Percentiles rank a stretch among this genome's conserved stretches.
phyloP scores from a whole-genome alignment of 768 basidiomycete species.

The Lactifluus hygrophoroides region DNA sequence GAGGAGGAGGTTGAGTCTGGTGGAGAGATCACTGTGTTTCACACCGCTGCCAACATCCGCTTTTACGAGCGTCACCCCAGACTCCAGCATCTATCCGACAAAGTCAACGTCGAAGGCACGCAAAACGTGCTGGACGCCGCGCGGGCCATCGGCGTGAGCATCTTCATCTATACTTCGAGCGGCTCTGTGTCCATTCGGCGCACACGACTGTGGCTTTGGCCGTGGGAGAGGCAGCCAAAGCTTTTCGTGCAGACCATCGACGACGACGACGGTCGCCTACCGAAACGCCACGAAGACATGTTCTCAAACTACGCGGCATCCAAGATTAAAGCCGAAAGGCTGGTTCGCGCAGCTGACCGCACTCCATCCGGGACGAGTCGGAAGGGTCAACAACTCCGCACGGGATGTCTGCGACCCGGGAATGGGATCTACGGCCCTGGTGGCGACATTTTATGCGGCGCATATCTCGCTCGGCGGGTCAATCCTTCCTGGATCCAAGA shows the following conservation, averaged over 20 bases:
- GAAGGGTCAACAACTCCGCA: constrained; percentile 38
- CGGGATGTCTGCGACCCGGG: constrained; percentile 70
- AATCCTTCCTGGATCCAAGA: constrained; percentile 57
- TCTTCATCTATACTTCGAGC: constrained; percentile 67
- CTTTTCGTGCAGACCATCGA: constrained; percentile 54
- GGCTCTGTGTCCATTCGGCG: constrained; percentile 53
- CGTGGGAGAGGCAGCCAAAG: constrained; percentile 57
- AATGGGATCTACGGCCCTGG: constrained; percentile 71
- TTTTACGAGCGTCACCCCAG: constrained; percentile 57
- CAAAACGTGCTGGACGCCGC: constrained; percentile 57
- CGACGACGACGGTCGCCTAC: constrained; percentile 48
- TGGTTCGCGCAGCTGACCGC: constrained; percentile 37
- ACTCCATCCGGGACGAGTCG: constrained; percentile 28
- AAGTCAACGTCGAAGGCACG: constrained; percentile 61
- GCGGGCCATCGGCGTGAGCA: constrained; percentile 43
- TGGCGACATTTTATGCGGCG: constrained; percentile 59
- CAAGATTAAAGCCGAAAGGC: constrained; percentile 49
- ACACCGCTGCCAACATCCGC: constrained; percentile 70
- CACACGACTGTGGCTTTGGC: constrained; percentile 60
- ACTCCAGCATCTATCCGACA: constrained; percentile 45
- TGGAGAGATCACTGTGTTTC: constrained; percentile 57
- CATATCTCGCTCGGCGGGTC: constrained; percentile 48
- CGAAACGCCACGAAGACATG: constrained; percentile 49
- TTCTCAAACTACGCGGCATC: constrained; percentile 75
- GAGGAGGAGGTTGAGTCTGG: constrained; percentile 19